phyloP scores from a whole-genome alignment of 352 stramenopile species.

The Plasmopara halstedii region DNA sequence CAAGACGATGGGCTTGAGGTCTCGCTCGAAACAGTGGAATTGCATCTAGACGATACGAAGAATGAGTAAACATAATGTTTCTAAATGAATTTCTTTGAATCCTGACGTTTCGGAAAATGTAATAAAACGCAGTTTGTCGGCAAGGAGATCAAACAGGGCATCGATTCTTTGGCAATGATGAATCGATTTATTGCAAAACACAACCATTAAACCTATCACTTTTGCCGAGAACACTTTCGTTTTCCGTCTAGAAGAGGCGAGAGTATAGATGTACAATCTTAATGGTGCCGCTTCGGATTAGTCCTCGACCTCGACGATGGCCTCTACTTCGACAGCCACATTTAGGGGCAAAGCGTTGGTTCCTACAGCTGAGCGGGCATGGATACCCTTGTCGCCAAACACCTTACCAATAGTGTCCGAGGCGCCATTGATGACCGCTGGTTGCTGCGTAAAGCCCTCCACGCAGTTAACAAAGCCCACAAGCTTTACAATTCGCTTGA shows the following conservation, averaged over 20 bases:
- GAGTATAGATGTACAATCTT: no score
- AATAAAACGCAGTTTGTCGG: conserved; percentile 64
- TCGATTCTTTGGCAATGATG: conserved; percentile 77
- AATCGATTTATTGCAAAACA: conserved; percentile 56
- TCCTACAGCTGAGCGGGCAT: conserved; percentile 92
- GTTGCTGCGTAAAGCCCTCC: conserved; percentile 88
- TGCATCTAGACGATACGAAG: conserved; percentile 22
- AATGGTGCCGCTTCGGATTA: no score
- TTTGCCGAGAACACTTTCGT: conserved; percentile 18
- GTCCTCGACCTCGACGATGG: conserved; percentile 92
- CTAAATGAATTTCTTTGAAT: no score
- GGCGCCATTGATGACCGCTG: conserved; percentile 92
- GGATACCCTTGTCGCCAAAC: conserved; percentile 85
- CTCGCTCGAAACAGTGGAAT: conserved; percentile 20
- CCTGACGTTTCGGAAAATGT: no score
- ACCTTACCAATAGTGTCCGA: conserved; percentile 91
- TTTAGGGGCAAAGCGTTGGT: conserved; percentile 95
- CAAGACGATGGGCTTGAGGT: conserved; percentile 9
- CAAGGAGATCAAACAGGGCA: conserved; percentile 32
- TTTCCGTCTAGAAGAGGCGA: conserved; percentile 16
- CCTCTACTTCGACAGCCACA: conserved; percentile 96
- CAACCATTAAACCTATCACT: conserved; percentile 38
- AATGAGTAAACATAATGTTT: conserved; percentile 14
- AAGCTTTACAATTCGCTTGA: conserved; percentile 94
- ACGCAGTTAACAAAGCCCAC: conserved; percentile 95